Base-by-base conservation (phyloP, 495 filamentous ascomycete genomes). In the Penicillium subrubescens region DNA sequence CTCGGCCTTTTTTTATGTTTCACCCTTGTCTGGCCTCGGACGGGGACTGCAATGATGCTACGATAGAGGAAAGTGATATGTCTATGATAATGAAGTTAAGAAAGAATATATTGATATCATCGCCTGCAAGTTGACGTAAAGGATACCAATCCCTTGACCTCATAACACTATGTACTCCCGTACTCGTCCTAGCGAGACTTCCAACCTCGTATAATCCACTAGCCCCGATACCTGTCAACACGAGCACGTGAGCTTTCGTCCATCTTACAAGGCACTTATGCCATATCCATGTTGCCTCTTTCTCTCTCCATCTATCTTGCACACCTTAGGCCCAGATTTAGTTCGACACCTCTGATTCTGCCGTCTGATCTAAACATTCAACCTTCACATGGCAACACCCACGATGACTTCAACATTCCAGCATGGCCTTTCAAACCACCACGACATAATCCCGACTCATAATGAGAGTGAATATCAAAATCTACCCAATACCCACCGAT, bases 1-100 rank as follows among this genome's bases (percentile, higher is more conserved):
- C 44, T 37, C 19, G 56, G 57, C 17, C 41, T 66, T 43, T 66
- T 41, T 51, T 61, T 64, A 25, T 59, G 48, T 66, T 64, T 56
- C 55, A 59, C 57, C 56, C 57, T 62, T 60, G 41, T 65, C 59
- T 59, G 23, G 52, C 51, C 43, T 27, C 37, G 55, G 60, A 62
- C 60, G 63, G 67, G 57, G 55, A 41, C 57, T 62, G 51, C 68
- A 69, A 71, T 67, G 71, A 71, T 73, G 71, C 61, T 71, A 73
- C 55, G 71, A 73, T 73, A 73, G 71, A 73, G 63, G 62, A 67
- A 63, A 65, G 61, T 73, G 66, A 66, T 64, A 65, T 69, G 61
- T 25, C 58, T 60, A 71, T 71, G 66, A 73, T 73, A 73, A 73
- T 69, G 71, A 73, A 73, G 43, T 64, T 54, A 67, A 68, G 64